Evolutionary conservation across 345 rosid species (phyloP), one percentile per base, ranked within the genome.

Genomic region (Linum tenue): DNA sequence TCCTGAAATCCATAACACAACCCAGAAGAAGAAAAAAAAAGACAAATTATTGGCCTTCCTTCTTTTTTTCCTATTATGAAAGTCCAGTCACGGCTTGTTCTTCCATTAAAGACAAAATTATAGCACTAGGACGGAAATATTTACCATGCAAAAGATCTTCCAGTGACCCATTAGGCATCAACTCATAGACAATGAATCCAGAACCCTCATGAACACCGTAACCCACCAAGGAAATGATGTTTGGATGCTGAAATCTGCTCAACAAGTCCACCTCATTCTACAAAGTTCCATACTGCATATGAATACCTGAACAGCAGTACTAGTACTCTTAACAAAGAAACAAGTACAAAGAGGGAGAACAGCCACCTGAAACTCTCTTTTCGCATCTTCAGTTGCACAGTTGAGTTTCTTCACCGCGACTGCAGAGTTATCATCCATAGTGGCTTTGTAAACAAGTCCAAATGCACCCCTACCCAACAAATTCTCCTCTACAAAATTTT

Each of bases 61-160:
- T 55, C 38, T 22, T 22, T 22, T 22, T 22, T 22, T 22, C 31
- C 31, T 22, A 22, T 22, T 22, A 22, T 22, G 31, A 22, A 22
- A 22, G 37, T 22, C 39, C 37, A 39, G 7, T 39, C 9, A 40
- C 12, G 37, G 15, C 50, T 40, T 42, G 60, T 57, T 48, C 36
- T 9, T 7, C 8, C 15, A 5, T 5, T 0, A 15, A 40, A 17
- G 36, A 31, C 15, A 5, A 38, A 12, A 56, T 17, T 22, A 48
- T 1, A 57, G 3, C 22, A 35, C 7, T 43, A 59, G 59, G 64
- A 71, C 0, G 1, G 51, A 67, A 7, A n/a, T 35, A 31, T 64
- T 76, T 81, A 94, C 99, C 99, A 70, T 94, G 95, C 63, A 94
- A 67, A 63, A 90, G 89, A 79, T 85, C 81, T 77, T 94, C 99